Evolutionary conservation across 1,284 basidiomycete species (phyloP).

Genomic region (Melampsora medusae): DNA sequence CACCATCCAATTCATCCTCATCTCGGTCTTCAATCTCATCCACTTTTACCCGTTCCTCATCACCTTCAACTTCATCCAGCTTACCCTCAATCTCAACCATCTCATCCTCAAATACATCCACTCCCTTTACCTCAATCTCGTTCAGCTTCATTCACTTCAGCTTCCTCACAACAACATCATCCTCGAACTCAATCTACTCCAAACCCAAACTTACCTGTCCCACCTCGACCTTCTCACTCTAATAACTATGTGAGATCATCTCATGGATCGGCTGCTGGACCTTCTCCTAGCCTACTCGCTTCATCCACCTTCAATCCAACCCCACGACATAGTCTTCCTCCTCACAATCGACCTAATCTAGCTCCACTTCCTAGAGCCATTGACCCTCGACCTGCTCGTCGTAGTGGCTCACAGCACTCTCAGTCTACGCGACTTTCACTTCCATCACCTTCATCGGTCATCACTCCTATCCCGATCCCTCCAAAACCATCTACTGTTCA

Average conservation of each 20-base stretch:
- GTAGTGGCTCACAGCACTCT: background rate
- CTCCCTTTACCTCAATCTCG: background rate
- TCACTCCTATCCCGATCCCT: background rate
- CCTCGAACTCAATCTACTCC: constrained; percentile 6
- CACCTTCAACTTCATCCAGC: constrained; percentile 7
- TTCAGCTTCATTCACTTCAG: background rate
- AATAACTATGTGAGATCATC: background rate
- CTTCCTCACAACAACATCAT: constrained; percentile 4
- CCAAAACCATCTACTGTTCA: constrained; percentile 1
- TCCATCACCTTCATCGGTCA: background rate
- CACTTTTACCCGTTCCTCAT: background rate
- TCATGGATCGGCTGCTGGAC: background rate
- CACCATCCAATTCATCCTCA: constrained; percentile 10
- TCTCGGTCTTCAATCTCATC: constrained; percentile 9
- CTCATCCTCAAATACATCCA: constrained; percentile 14
- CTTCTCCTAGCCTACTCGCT: background rate
- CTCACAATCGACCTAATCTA: background rate
- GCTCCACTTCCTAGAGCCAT: background rate
- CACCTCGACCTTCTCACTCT: background rate
- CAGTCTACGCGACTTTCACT: background rate
- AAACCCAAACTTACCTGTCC: constrained; percentile 25
- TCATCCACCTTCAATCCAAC: background rate
- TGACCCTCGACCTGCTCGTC: background rate
- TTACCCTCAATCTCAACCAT: constrained; percentile 9
- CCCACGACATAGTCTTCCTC: background rate